Evolutionary conservation across 441 rosid species (phyloP), one percentile per base, ranked within the genome.

Genomic region (Erysimum cheiri): DNA sequence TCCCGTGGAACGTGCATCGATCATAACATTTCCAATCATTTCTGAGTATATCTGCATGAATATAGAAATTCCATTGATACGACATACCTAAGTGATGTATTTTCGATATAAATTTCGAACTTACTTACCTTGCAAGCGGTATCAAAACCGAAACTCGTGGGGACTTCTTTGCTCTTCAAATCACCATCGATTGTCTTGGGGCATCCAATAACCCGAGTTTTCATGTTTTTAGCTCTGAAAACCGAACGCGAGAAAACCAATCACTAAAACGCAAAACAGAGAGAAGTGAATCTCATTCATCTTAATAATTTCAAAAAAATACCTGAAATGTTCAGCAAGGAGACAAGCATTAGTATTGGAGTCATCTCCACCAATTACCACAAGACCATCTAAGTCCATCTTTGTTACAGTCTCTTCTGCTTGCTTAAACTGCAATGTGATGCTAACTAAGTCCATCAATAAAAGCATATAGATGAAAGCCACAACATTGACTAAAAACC

Each of bases 181-280:
- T 95, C 99, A 61, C 98, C 99, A 79, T 95, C 98, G 22, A 95
- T 95, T 39, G 99, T 95, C 80, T 95, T 95, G 40, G 99, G 99
- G 76, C 98, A 92, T 24, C 99, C 99, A 73, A 95, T 82, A 58
- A 95, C 99, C 19, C 61, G 78, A 60, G 95, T 81, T 84, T 92
- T 95, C 83, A 92, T 9, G 72, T 92, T 88, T 71, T 92, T 92
- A 71, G 55, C 58, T 90, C 98, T 95, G 76, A 48, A 57, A 52
- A 54, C 67, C 88, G 58, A 87, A 88, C 36, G 84, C 69, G 24
- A 22, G 2, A 22, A 22, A 22, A 22, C 24, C 24, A 22, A 2
- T 41, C 65, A 39, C 28, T 14, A 31, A 3, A 43, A 28, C 10
- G 53, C 12, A 59, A 60, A 33, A 47, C 12, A 64, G 24, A 54